A percentile compares a stretch with the other conserved stretches of the same genome.
Conservation (phyloP, 345 rosid species). For the Lumnitzera racemosa region DNA sequence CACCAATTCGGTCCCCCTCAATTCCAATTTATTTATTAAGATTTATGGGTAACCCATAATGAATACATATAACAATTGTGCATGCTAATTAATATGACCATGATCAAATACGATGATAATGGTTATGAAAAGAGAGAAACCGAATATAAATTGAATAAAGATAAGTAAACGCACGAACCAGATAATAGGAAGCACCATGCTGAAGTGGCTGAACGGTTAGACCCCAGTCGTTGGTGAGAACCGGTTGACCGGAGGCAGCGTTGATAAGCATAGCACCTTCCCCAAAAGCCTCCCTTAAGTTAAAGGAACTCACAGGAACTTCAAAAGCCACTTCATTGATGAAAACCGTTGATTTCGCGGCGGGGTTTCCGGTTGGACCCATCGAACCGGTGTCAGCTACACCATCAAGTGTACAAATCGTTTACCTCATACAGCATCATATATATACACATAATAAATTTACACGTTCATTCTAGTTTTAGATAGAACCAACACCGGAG, state of each 20-base stretch:
- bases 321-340: slow-evolving; percentile 88
- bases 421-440: not conserved
- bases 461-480: not conserved
- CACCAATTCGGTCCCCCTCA: too few relatives aligned
- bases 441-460: not conserved
- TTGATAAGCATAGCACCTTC: slow-evolving; percentile 64
- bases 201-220: slow-evolving; percentile 72
- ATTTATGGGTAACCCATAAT: too few relatives aligned
- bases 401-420: slow-evolving; percentile 17
- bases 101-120: not conserved
- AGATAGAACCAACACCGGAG: not conserved
- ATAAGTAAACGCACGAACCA: slow-evolving; percentile 28
- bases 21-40: too few relatives aligned
- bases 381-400: slow-evolving; percentile 14
- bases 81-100: too few relatives aligned
- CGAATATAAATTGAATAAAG: not conserved
- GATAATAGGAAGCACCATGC: slow-evolving; percentile 77
- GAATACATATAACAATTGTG: too few relatives aligned
- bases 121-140: not conserved
- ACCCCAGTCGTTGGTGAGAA: slow-evolving; percentile 81
- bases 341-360: slow-evolving; percentile 51
- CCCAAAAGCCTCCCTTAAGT: slow-evolving; percentile 82
- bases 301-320: slow-evolving; percentile 59
- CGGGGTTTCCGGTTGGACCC: slow-evolving; percentile 3
- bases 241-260: slow-evolving; percentile 63